phyloP scores from a whole-genome alignment of 1,139 yeast genomes.

The Schwanniomyces etchellsii region DNA sequence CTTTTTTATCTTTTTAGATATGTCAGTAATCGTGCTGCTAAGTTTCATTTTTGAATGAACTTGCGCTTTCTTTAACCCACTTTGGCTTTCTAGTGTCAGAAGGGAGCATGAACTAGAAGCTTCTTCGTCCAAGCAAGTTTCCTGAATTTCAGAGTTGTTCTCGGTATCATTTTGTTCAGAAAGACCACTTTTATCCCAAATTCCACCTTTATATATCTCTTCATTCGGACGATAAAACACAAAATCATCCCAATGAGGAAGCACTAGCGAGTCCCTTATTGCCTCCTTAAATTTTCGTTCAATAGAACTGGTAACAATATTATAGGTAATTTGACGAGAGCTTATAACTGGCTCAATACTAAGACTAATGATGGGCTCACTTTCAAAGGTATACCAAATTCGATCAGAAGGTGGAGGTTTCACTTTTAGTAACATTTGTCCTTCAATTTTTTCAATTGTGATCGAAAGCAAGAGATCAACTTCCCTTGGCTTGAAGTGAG shows the following conservation, averaged over 20 bases:
- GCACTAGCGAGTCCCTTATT: conserved; percentile 69
- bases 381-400: conserved; percentile 83
- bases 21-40: conserved; percentile 27
- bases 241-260: conserved; percentile 86
- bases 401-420: conserved; percentile 91
- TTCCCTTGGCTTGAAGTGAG: conserved; percentile 72
- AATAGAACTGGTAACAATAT: conserved; percentile 72
- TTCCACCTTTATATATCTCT: conserved; percentile 84
- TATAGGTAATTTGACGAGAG: conserved; percentile 72
- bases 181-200: conserved; percentile 56
- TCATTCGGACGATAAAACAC: conserved; percentile 58
- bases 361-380: conserved; percentile 70
- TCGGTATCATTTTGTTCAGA: conserved; percentile 1
- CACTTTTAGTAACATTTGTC: conserved; percentile 61
- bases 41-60: conserved; percentile 9
- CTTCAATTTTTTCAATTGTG: conserved; percentile 62
- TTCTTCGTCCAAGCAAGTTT: not conserved
- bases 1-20: conserved; percentile 29
- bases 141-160: not conserved
- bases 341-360: conserved; percentile 86
- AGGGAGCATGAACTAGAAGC: too few relatives aligned
- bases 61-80: conserved; percentile 4
- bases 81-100: conserved; percentile 1
- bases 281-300: conserved; percentile 77
- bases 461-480: conserved; percentile 73